Conservation (phyloP, 352 stramenopile species). For the Pythium rishiriense region DNA sequence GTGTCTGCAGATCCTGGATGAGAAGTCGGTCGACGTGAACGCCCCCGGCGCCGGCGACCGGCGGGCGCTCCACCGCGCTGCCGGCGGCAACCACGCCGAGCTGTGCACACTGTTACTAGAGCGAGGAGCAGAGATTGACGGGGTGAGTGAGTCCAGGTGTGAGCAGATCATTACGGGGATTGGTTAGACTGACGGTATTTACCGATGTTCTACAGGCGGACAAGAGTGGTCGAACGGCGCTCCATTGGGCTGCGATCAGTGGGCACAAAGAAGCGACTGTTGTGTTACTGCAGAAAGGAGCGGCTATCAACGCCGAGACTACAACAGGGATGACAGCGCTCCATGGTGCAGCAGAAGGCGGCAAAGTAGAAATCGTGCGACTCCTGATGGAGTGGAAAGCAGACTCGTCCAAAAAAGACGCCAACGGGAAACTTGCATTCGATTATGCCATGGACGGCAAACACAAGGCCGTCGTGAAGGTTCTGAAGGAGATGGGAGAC, state of each 20-base stretch:
- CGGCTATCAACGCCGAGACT: conserved; percentile 89
- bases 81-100: conserved; percentile 88
- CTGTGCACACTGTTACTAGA: conserved; percentile 86
- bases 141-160: conserved; percentile 38
- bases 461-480: conserved; percentile 91
- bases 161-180: not conserved
- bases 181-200: not conserved
- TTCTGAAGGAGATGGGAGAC: conserved; percentile 93
- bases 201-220: conserved; percentile 67
- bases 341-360: conserved; percentile 87
- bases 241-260: conserved; percentile 93
- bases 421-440: conserved; percentile 90
- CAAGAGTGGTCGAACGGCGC: conserved; percentile 90
- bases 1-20: conserved; percentile 85
- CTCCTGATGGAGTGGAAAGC: conserved; percentile 91
- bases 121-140: conserved; percentile 85
- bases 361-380: conserved; percentile 91
- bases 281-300: conserved; percentile 81
- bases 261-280: conserved; percentile 91
- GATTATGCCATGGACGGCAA: conserved; percentile 92
- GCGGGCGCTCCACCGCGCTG: conserved; percentile 85
- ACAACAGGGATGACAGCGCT: conserved; percentile 90
- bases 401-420: conserved; percentile 87
- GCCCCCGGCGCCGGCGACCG: conserved; percentile 83
- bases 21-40: conserved; percentile 89